Conservation (phyloP, 2,329 filamentous ascomycete species). For the Pyricularia pennisetigena region DNA sequence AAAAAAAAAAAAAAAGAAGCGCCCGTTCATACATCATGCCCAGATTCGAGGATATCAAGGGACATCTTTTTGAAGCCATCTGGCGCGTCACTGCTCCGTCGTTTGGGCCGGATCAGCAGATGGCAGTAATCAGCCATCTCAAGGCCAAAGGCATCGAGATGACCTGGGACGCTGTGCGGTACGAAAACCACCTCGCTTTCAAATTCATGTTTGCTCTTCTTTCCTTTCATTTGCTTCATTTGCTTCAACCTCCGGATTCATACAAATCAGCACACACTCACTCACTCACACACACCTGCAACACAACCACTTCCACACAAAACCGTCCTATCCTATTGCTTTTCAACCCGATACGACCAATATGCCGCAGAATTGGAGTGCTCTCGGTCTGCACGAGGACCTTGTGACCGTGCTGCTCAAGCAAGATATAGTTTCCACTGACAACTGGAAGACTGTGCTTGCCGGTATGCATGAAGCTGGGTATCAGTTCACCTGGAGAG, state of each 20-base stretch:
- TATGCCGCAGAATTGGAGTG: conserved; percentile 25
- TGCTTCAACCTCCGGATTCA: too few relatives aligned
- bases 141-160: conserved; percentile 10
- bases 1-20: not conserved
- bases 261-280: too few relatives aligned
- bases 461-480: conserved; percentile 15
- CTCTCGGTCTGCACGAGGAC: conserved; percentile 28
- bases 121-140: conserved; percentile 10
- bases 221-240: too few relatives aligned
- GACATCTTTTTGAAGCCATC: conserved; percentile 11
- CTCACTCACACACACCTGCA: not conserved
- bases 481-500: conserved; percentile 16
- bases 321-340: not conserved
- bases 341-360: conserved; percentile 1
- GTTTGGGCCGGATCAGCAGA: conserved; percentile 9
- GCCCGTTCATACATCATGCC: not conserved
- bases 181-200: conserved; percentile 1
- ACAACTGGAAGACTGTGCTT: conserved; percentile 19
- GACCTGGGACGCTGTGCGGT: conserved; percentile 17
- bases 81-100: conserved; percentile 4
- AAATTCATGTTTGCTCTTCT: not conserved
- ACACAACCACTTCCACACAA: not conserved
- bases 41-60: conserved; percentile 7
- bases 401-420: conserved; percentile 31
- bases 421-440: conserved; percentile 20